Evolutionary conservation across 108 stramenopile species (phyloP).

Genomic region (Cyclostephanos invisitatus): DNA sequence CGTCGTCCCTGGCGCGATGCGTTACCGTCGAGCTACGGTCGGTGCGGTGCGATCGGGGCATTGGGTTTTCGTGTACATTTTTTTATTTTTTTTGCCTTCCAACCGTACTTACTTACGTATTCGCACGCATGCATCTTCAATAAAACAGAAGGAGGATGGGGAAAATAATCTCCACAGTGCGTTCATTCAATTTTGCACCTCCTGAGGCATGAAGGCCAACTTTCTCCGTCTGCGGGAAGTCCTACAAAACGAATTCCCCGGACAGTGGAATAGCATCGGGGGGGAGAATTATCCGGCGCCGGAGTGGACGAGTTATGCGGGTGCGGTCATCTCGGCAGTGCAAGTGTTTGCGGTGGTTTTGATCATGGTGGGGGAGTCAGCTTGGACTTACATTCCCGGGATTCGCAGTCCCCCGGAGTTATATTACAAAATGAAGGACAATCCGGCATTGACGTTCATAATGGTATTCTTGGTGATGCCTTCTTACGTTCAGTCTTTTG

Average conservation of each 20-base stretch:
- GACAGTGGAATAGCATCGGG: slow-evolving; percentile 41
- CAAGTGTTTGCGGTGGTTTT: slow-evolving; percentile 43
- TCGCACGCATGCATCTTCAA: too few relatives aligned
- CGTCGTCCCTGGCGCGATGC: too few relatives aligned
- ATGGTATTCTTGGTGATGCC: slow-evolving; percentile 45
- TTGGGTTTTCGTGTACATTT: too few relatives aligned
- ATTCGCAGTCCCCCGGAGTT: slow-evolving; percentile 35
- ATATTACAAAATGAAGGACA: slow-evolving; percentile 48
- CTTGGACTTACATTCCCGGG: slow-evolving; percentile 45
- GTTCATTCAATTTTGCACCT: slow-evolving; percentile 51
- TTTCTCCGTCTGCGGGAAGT: slow-evolving; percentile 48
- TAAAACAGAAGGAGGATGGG: slow-evolving; percentile 3
- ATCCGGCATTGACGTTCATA: slow-evolving; percentile 40
- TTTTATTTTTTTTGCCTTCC: too few relatives aligned
- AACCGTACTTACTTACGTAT: too few relatives aligned
- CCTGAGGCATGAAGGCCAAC: slow-evolving; percentile 53
- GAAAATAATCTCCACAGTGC: slow-evolving; percentile 26
- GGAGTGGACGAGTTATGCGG: slow-evolving; percentile 35
- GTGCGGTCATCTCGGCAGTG: slow-evolving; percentile 25
- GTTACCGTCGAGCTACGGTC: too few relatives aligned
- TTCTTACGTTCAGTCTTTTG: slow-evolving; percentile 42
- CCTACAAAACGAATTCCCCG: slow-evolving; percentile 41
- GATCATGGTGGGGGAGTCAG: slow-evolving; percentile 38
- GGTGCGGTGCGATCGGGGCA: too few relatives aligned
- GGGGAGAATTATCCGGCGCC: slow-evolving; percentile 47